Evolutionary conservation across 148 eudicot genomes (phyloP).

Genomic region (Tetragonia tetragonoides): DNA sequence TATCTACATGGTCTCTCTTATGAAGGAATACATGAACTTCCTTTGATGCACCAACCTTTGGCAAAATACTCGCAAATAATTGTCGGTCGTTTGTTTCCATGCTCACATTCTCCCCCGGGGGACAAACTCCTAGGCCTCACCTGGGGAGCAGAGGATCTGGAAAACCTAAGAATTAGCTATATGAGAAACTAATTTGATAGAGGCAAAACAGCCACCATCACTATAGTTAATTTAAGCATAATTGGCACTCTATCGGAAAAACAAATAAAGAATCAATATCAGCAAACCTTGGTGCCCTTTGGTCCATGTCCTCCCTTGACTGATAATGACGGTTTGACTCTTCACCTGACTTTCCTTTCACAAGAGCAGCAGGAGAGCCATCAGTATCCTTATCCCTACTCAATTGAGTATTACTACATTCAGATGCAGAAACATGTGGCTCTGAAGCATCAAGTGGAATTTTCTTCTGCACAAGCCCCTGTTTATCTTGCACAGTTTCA

Average conservation of each 20-base stretch:
- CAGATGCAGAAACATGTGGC: slow-evolving; percentile 18
- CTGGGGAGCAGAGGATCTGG: slow-evolving; percentile 54
- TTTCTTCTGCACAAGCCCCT: slow-evolving; percentile 3
- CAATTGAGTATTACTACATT: slow-evolving; percentile 17
- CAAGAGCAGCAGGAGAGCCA: slow-evolving; percentile 25
- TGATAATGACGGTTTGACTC: slow-evolving; percentile 34
- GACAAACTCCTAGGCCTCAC: slow-evolving; percentile 57
- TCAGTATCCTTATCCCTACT: slow-evolving; percentile 24
- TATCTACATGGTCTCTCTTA: slow-evolving; percentile 40
- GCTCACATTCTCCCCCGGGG: slow-evolving; percentile 38
- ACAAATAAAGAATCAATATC: slow-evolving; percentile 6
- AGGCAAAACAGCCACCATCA: slow-evolving; percentile 16
- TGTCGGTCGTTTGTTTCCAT: slow-evolving; percentile 57
- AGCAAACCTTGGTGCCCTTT: slow-evolving; percentile 51
- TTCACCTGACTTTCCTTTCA: slow-evolving; percentile 21
- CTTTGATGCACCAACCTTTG: slow-evolving; percentile 96
- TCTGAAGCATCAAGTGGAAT: slow-evolving; percentile 24
- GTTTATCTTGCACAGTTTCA: slow-evolving; percentile 15
- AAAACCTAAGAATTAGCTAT: slow-evolving; percentile 41
- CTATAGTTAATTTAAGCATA: slow-evolving; percentile 16
- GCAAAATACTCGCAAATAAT: slow-evolving; percentile 68
- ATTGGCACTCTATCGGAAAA: slow-evolving; percentile 4
- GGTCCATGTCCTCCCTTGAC: slow-evolving; percentile 35
- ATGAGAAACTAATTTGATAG: slow-evolving; percentile 22
- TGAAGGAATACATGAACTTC: slow-evolving; percentile 85